A percentile compares a stretch with the other conserved stretches of the same genome.
Evolutionary conservation across 2,329 filamentous ascomycete species (phyloP).

Genomic region (Fusarium euwallaceae): DNA sequence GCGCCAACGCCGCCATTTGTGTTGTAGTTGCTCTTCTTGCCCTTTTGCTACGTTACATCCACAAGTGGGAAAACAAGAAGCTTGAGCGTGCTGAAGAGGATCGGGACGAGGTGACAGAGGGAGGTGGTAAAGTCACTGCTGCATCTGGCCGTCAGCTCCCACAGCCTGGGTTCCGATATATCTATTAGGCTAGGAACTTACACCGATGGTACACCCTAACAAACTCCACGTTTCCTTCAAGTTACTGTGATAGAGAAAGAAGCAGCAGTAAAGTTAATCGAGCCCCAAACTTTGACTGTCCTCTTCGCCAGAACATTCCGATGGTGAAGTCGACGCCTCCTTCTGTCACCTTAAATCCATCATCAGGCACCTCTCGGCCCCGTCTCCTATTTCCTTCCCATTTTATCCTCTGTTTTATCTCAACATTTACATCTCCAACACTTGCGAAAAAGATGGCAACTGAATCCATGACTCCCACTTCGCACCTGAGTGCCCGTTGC

Average conservation of each 20-base stretch:
- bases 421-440: not conserved
- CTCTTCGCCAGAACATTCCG: too few species aligned
- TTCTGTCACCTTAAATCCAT: too few species aligned
- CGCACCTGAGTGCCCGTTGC: not conserved
- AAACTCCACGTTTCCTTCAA: too few species aligned
- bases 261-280: too few species aligned
- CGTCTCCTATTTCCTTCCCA: too few species aligned
- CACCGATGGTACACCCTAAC: too few species aligned
- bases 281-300: too few species aligned
- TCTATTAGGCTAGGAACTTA: conserved; percentile 17
- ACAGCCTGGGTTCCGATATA: conserved; percentile 30
- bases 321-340: too few species aligned
- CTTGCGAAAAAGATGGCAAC: not conserved
- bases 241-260: too few species aligned
- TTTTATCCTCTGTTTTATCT: not conserved
- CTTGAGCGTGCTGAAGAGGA: conserved; percentile 61
- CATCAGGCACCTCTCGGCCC: too few species aligned
- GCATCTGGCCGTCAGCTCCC: not conserved
- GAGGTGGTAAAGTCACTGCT: conserved; percentile 2
- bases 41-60: conserved; percentile 63
- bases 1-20: conserved; percentile 73
- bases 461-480: too few species aligned
- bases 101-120: not conserved
- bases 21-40: conserved; percentile 70
- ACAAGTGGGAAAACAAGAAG: conserved; percentile 71